These are phyloP conservation scores for Polygonum aviculare DNA, from an alignment of 148 eudicot species.

Conservation along the genomic window DNA sequence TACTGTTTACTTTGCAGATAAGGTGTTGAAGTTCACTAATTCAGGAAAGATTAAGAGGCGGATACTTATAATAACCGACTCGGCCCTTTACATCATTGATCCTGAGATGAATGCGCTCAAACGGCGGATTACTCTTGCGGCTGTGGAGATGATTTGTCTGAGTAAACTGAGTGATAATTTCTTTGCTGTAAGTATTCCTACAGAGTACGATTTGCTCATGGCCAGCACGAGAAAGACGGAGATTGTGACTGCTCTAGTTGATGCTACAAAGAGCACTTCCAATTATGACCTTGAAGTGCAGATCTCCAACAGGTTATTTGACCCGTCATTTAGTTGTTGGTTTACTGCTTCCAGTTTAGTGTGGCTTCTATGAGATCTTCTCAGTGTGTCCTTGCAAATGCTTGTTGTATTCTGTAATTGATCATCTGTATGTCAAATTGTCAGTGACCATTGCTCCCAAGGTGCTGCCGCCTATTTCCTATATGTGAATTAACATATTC, in stretches of 20 bases:
- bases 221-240: slow-evolving; percentile 91
- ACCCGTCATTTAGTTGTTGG: not conserved
- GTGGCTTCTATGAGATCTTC: not conserved
- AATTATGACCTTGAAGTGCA: slow-evolving; percentile 73
- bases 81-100: slow-evolving; percentile 66
- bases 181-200: slow-evolving; percentile 70
- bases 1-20: slow-evolving; percentile 77
- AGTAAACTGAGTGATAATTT: slow-evolving; percentile 84
- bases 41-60: slow-evolving; percentile 84
- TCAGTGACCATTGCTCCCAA: not conserved
- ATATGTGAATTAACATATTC: not conserved
- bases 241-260: slow-evolving; percentile 63
- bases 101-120: slow-evolving; percentile 68
- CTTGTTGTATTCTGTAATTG: not conserved
- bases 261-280: slow-evolving; percentile 62
- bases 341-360: not conserved
- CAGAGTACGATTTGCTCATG: slow-evolving; percentile 90
- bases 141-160: slow-evolving; percentile 77
- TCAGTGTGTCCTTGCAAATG: not conserved
- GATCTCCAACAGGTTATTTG: slow-evolving; percentile 61
- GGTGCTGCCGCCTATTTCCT: not conserved
- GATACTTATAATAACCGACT: slow-evolving; percentile 51
- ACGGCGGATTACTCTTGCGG: slow-evolving; percentile 75
- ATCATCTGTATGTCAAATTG: not conserved
- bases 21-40: slow-evolving; percentile 81